phyloP scores from a whole-genome alignment of 768 basidiomycete genomes.

The Mycena crocata region DNA sequence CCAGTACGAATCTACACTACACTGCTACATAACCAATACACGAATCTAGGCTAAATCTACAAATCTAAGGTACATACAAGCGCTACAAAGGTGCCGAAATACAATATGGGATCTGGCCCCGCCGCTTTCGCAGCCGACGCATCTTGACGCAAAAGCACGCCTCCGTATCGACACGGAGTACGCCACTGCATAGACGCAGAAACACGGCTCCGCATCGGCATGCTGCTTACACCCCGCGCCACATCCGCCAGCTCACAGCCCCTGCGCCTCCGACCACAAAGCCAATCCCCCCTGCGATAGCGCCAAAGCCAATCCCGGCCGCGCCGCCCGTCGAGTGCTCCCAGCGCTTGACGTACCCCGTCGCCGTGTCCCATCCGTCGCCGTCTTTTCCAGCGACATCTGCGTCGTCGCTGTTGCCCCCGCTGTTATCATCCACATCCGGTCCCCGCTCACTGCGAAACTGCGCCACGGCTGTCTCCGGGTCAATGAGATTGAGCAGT shows the following conservation, averaged over 20 bases:
- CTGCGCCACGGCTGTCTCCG: constrained; percentile 45
- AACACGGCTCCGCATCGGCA: too few relatives aligned
- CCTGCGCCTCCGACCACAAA: constrained; percentile 27
- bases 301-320: constrained; percentile 11
- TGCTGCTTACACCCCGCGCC: constrained; percentile 11
- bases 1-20: too few relatives aligned
- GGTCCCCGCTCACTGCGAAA: constrained; percentile 57
- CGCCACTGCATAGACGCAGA: too few relatives aligned
- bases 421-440: constrained; percentile 41
- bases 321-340: constrained; percentile 5
- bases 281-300: constrained; percentile 23
- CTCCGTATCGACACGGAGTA: too few relatives aligned
- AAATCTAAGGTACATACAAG: neutral
- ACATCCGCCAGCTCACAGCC: constrained; percentile 25
- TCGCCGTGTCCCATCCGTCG: constrained; percentile 21
- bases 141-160: too few relatives aligned
- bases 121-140: too few relatives aligned
- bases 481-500: constrained; percentile 57
- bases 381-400: neutral
- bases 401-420: neutral
- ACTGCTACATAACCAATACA: neutral
- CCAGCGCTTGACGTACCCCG: constrained; percentile 34
- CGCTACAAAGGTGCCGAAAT: constrained; percentile 4
- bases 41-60: neutral
- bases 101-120: too few relatives aligned